A percentile compares a stretch with the other conserved stretches of the same genome.
These are phyloP conservation scores for Teunomyces pallodes DNA, from an alignment of 805 yeast genomes.

Conservation along the genomic window DNA sequence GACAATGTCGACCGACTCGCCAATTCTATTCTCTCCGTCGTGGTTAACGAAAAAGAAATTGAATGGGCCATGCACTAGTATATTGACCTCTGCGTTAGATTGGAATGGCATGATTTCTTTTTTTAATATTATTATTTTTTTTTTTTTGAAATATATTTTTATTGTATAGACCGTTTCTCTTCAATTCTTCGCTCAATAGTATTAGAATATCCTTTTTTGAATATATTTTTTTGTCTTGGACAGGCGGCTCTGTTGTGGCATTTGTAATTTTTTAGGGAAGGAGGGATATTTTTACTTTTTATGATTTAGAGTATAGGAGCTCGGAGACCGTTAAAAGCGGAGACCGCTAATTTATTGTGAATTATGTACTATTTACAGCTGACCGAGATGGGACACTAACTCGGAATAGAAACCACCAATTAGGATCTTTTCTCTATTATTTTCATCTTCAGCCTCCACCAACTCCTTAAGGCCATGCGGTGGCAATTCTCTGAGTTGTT, in stretches of 20 bases:
- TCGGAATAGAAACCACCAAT: conserved; percentile 15
- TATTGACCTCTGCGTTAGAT: too few relatives aligned
- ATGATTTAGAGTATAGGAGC: not conserved
- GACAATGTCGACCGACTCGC: conserved; percentile 15
- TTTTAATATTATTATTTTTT: not conserved
- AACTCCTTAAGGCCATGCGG: conserved; percentile 34
- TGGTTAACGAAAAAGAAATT: conserved; percentile 10
- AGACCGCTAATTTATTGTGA: not conserved
- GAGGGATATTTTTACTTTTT: not conserved
- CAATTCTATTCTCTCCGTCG: conserved; percentile 15
- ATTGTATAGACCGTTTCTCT: not conserved
- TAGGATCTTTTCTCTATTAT: conserved; percentile 16
- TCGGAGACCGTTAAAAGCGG: not conserved
- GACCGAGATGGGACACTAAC: conserved; percentile 1
- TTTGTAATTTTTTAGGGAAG: not conserved
- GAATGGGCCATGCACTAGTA: conserved; percentile 13
- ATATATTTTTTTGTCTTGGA: not conserved
- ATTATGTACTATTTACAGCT: not conserved
- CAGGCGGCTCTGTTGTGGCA: not conserved
- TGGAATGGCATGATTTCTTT: not conserved
- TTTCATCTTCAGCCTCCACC: conserved; percentile 19
- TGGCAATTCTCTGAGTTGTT: conserved; percentile 32
- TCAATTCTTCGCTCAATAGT: not conserved
- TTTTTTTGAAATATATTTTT: not conserved
- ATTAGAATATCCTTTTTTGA: not conserved